Conservation (phyloP, 2,329 filamentous ascomycete species). For the Arachnomyces sp. region DNA sequence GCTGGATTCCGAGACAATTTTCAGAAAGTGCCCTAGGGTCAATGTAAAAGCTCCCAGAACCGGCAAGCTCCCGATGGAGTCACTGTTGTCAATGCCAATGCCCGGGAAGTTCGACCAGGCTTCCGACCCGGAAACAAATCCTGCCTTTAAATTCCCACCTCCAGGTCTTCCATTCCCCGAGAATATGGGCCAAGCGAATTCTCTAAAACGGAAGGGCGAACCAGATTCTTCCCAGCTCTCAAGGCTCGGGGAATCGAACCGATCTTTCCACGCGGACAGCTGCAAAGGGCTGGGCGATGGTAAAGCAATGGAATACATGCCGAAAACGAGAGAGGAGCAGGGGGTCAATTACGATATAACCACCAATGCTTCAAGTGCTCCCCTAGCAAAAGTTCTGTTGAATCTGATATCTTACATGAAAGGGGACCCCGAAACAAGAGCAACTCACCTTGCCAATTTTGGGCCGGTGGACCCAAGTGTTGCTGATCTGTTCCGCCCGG, state of each 20-base stretch:
- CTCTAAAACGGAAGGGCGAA: not conserved
- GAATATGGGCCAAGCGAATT: not conserved
- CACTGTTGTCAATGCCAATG: too few species aligned
- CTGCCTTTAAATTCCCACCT: slow-evolving; percentile 3
- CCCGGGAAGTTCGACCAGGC: too few species aligned
- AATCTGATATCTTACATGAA: slow-evolving; percentile 11
- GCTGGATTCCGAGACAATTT: too few species aligned
- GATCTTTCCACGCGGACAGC: slow-evolving; percentile 9
- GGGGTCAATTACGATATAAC: slow-evolving; percentile 6
- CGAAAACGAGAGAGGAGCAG: too few species aligned
- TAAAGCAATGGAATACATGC: slow-evolving; percentile 7
- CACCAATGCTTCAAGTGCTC: not conserved
- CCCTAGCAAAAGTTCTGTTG: slow-evolving; percentile 8
- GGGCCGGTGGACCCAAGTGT: too few species aligned
- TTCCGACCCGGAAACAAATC: too few species aligned
- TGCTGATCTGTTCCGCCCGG: too few species aligned
- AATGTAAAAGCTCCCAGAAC: too few species aligned
- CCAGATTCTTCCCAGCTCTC: not conserved
- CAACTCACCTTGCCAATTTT: slow-evolving; percentile 11
- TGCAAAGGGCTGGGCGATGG: slow-evolving; percentile 7
- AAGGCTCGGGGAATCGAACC: slow-evolving; percentile 8
- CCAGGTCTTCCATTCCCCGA: slow-evolving; percentile 6
- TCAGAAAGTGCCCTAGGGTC: too few species aligned
- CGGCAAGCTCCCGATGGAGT: too few species aligned
- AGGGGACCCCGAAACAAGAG: slow-evolving; percentile 1